Percentiles rank a stretch among this genome's conserved stretches.
Evolutionary conservation across 2,329 filamentous ascomycete genomes (phyloP).

Genomic region (Daldinia eschscholtzii): DNA sequence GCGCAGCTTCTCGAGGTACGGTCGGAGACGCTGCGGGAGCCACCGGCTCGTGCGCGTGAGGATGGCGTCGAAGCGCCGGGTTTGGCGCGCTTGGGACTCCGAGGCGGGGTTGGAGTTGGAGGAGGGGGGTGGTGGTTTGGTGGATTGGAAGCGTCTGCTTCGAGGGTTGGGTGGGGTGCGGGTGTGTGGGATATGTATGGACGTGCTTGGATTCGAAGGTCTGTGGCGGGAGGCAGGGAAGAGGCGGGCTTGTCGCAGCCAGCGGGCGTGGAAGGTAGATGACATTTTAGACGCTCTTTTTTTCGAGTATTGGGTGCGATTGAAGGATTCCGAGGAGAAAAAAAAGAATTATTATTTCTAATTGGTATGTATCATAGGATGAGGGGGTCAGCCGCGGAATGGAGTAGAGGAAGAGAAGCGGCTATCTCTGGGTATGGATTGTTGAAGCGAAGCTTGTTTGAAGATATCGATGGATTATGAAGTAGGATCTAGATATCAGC

Average conservation of each 20-base stretch:
- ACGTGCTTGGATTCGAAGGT: not conserved
- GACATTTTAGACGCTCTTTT: slow-evolving; percentile 34
- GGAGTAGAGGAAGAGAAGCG: no score
- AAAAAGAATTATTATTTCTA: not conserved
- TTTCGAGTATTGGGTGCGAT: not conserved
- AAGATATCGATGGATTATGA: not conserved
- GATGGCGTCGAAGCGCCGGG: slow-evolving; percentile 51
- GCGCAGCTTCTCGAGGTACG: slow-evolving; percentile 77
- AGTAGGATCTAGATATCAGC: not conserved
- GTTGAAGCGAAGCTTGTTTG: slow-evolving; percentile 6
- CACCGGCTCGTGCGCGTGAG: slow-evolving; percentile 56
- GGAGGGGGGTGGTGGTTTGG: slow-evolving; percentile 17
- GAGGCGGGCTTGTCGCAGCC: slow-evolving; percentile 35
- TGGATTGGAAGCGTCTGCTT: slow-evolving; percentile 44
- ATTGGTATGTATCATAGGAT: no score
- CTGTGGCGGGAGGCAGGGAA: slow-evolving; percentile 13
- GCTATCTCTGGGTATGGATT: not conserved
- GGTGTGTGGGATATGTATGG: slow-evolving; percentile 8
- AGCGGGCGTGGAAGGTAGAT: slow-evolving; percentile 23
- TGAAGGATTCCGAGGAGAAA: not conserved
- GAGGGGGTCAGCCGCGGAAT: not conserved
- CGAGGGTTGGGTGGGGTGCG: slow-evolving; percentile 1
- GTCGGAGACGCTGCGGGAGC: slow-evolving; percentile 75
- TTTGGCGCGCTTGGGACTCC: slow-evolving; percentile 28
- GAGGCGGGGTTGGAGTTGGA: slow-evolving; percentile 9